Evolutionary conservation across 768 basidiomycete species (phyloP).

Genomic region (Tricholoma terreum): DNA sequence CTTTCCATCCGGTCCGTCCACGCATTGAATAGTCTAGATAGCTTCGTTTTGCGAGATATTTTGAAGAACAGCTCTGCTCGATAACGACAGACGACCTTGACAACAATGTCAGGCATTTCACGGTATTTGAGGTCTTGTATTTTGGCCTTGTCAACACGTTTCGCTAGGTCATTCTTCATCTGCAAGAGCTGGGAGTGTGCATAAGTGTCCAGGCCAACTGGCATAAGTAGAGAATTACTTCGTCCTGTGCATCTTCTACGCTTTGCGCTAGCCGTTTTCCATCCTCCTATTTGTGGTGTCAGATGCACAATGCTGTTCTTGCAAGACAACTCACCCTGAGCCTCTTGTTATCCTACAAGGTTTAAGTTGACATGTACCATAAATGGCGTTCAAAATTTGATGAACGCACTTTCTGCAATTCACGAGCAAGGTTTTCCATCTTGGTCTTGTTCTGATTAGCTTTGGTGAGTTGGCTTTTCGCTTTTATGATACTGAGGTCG

Average conservation of each 20-base stretch:
- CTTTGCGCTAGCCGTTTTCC: constrained; percentile 75
- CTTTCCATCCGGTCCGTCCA: constrained; percentile 90
- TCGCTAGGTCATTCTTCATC: constrained; percentile 81
- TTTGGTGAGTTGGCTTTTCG: constrained; percentile 83
- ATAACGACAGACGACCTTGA: constrained; percentile 86
- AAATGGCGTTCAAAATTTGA: constrained; percentile 7
- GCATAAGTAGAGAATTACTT: constrained; percentile 41
- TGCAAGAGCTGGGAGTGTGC: constrained; percentile 53
- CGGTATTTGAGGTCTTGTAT: constrained; percentile 77
- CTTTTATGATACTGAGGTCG: constrained; percentile 32
- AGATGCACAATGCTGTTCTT: constrained; percentile 10
- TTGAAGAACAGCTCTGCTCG: constrained; percentile 92
- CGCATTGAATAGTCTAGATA: constrained; percentile 77
- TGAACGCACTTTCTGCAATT: constrained; percentile 73
- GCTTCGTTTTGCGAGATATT: constrained; percentile 86
- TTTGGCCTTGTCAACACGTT: constrained; percentile 75
- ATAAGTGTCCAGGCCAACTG: constrained; percentile 8
- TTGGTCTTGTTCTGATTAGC: constrained; percentile 86
- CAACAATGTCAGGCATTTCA: constrained; percentile 85
- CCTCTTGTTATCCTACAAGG: constrained; percentile 78
- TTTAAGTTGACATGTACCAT: constrained; percentile 8
- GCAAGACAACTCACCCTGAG: constrained; percentile 56
- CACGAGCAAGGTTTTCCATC: constrained; percentile 87
- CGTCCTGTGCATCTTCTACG: constrained; percentile 85
- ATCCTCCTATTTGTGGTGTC: constrained; percentile 60